phyloP scores from a whole-genome alignment of 1,139 yeast genomes.

The Kazachstania sp. region DNA sequence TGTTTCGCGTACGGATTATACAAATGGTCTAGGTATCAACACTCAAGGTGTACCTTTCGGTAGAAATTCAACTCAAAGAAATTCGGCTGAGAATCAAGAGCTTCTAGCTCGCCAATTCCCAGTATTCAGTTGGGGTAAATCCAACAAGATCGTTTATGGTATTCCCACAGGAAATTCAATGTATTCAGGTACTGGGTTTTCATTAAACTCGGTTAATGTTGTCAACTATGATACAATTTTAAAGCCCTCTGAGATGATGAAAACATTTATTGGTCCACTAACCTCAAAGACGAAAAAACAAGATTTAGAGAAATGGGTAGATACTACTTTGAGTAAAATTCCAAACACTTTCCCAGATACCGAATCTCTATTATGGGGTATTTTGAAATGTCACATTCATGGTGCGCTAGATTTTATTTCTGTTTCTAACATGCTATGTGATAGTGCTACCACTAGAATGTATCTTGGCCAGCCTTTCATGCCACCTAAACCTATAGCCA shows the following conservation, averaged over 20 bases:
- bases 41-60: background rate
- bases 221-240: constrained; percentile 31
- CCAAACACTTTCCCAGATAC: constrained; percentile 8
- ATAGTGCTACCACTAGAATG: constrained; percentile 21
- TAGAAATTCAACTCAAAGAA: background rate
- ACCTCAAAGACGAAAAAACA: constrained; percentile 22
- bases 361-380: constrained; percentile 14
- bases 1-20: background rate
- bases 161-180: constrained; percentile 32
- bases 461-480: constrained; percentile 24
- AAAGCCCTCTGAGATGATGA: constrained; percentile 21
- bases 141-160: constrained; percentile 38
- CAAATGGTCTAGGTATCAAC: constrained; percentile 2
- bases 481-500: constrained; percentile 10
- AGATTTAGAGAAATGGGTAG: constrained; percentile 28
- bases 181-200: constrained; percentile 11
- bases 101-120: constrained; percentile 61
- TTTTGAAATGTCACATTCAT: constrained; percentile 20
- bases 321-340: constrained; percentile 9
- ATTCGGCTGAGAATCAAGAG: constrained; percentile 19
- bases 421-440: constrained; percentile 25
- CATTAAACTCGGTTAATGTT: constrained; percentile 29
- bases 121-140: constrained; percentile 60
- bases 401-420: constrained; percentile 16
- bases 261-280: constrained; percentile 33